These are phyloP conservation scores for Phycomyces blakesleeanus DNA, from an alignment of 192 early-diverging fungal genomes.

Conservation along the genomic window DNA sequence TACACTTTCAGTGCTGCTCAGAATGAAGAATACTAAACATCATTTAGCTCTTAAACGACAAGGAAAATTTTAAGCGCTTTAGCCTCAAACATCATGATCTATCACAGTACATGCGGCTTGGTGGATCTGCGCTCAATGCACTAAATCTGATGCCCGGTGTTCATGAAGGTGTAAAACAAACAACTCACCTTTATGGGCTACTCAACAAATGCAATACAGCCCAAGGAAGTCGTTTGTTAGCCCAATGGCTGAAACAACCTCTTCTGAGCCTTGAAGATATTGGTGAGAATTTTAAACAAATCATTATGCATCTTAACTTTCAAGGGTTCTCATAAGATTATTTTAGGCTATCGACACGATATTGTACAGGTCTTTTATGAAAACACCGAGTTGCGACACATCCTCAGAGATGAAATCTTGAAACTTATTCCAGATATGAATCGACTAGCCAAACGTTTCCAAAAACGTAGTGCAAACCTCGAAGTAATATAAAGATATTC, in stretches of 20 bases:
- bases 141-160: constrained; percentile 80
- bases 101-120: constrained; percentile 88
- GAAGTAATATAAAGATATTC: constrained; percentile 38
- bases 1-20: too few relatives aligned
- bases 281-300: too few relatives aligned
- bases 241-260: constrained; percentile 93
- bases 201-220: constrained; percentile 88
- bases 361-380: constrained; percentile 69
- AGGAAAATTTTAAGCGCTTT: constrained; percentile 79
- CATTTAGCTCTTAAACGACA: constrained; percentile 22
- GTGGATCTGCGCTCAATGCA: constrained; percentile 83
- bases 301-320: too few relatives aligned
- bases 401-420: constrained; percentile 66
- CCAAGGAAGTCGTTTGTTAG: constrained; percentile 79
- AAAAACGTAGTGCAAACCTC: constrained; percentile 68
- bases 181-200: constrained; percentile 66
- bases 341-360: constrained; percentile 59
- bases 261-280: constrained; percentile 71
- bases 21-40: background rate
- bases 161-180: constrained; percentile 65
- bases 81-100: constrained; percentile 67
- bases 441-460: constrained; percentile 81
- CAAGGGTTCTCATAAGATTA: background rate
- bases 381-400: constrained; percentile 61
- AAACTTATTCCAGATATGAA: constrained; percentile 86